Percentiles rank a stretch among this genome's conserved stretches.
These are phyloP conservation scores for Chrysanthemum makinoi DNA, from an alignment of 129 eudicot genomes.

Conservation along the genomic window DNA sequence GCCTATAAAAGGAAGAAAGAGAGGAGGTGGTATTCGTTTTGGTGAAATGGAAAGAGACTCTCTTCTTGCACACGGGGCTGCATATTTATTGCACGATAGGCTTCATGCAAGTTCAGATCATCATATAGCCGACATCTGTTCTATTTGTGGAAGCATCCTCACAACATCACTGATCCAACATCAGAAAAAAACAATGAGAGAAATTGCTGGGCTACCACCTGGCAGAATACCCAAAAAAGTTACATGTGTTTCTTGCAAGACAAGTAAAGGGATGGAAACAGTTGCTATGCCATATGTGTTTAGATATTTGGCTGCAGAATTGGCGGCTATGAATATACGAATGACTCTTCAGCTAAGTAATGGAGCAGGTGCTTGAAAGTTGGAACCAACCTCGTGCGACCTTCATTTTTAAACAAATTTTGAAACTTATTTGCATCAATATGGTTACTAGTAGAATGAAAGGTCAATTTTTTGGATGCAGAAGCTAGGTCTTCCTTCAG, in stretches of 20 bases:
- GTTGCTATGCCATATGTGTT: slow-evolving; percentile 98
- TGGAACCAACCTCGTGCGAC: not conserved
- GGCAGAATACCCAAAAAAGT: slow-evolving; percentile 69
- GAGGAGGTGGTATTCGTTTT: slow-evolving; percentile 91
- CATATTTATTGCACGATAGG: slow-evolving; percentile 85
- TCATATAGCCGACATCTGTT: slow-evolving; percentile 90
- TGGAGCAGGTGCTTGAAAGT: slow-evolving; percentile 52
- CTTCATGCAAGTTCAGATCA: slow-evolving; percentile 83
- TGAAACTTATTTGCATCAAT: not conserved
- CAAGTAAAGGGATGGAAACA: slow-evolving; percentile 90
- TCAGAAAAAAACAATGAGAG: slow-evolving; percentile 40
- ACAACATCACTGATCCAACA: slow-evolving; percentile 59
- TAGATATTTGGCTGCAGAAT: slow-evolving; percentile 83
- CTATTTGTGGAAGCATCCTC: slow-evolving; percentile 85
- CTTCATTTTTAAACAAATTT: not conserved
- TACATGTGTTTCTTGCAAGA: slow-evolving; percentile 61
- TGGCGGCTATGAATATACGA: slow-evolving; percentile 87
- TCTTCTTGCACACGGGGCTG: slow-evolving; percentile 93
- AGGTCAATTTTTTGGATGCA: not conserved
- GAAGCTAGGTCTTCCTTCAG: not conserved
- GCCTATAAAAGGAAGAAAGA: slow-evolving; percentile 92
- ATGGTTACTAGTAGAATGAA: not conserved
- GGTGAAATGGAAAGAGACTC: slow-evolving; percentile 99
- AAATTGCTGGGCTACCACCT: slow-evolving; percentile 66
- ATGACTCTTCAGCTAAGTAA: slow-evolving; percentile 67